Evolutionary conservation across 495 filamentous ascomycete species (phyloP).

Genomic region (Aspergillus bertholletiae): DNA sequence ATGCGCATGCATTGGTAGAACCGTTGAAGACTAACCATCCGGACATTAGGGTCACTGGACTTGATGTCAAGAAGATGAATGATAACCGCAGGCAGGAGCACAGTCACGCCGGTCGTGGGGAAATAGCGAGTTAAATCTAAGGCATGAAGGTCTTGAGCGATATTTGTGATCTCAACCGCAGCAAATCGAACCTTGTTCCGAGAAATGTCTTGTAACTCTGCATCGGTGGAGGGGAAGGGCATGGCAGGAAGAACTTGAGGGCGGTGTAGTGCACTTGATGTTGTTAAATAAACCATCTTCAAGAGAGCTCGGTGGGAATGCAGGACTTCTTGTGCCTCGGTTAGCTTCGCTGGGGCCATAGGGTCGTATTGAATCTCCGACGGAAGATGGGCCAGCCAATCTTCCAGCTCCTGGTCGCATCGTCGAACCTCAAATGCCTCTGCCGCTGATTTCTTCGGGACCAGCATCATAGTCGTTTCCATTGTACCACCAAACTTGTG

Average conservation of each 20-base stretch:
- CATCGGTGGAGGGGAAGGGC: slow-evolving; percentile 53
- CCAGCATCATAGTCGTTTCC: slow-evolving; percentile 82
- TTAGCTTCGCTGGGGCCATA: slow-evolving; percentile 33
- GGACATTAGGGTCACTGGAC: slow-evolving; percentile 62
- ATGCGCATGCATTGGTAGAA: slow-evolving; percentile 86
- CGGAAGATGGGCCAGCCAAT: slow-evolving; percentile 69
- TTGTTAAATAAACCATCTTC: slow-evolving; percentile 87
- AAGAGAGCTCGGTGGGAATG: slow-evolving; percentile 74
- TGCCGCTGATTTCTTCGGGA: slow-evolving; percentile 78
- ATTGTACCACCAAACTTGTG: slow-evolving; percentile 73
- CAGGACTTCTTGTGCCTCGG: slow-evolving; percentile 53
- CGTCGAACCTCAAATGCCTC: slow-evolving; percentile 68
- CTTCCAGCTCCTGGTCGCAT: slow-evolving; percentile 69
- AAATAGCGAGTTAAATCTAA: slow-evolving; percentile 71
- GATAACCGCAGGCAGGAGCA: slow-evolving; percentile 84
- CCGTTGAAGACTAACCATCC: slow-evolving; percentile 64
- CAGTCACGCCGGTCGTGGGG: slow-evolving; percentile 84
- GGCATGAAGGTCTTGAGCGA: slow-evolving; percentile 67
- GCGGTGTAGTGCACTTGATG: slow-evolving; percentile 80
- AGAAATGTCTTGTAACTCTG: slow-evolving; percentile 71
- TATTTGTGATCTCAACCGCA: slow-evolving; percentile 74
- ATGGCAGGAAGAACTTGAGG: slow-evolving; percentile 79
- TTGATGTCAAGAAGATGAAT: slow-evolving; percentile 90
- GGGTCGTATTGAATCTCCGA: slow-evolving; percentile 60
- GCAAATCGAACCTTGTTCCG: slow-evolving; percentile 74